Conservation (phyloP, 2,329 filamentous ascomycete genomes). For the Aspergillus niger region DNA sequence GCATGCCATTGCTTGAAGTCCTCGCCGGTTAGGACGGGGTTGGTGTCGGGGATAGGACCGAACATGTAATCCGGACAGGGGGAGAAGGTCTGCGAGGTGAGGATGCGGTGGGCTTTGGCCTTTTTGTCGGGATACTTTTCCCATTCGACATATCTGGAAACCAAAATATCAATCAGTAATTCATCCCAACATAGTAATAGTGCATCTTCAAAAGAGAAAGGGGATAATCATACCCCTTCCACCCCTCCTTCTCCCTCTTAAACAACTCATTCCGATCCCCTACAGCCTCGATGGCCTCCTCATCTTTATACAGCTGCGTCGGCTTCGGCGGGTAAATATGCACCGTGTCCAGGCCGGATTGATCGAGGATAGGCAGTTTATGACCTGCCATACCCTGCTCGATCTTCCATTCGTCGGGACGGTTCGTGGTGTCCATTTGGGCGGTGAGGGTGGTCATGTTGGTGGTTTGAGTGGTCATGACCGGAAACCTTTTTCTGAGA, state of each 20-base stretch:
- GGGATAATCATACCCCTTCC: slow-evolving; percentile 43
- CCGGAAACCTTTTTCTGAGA: accelerated
- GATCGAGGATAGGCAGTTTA: slow-evolving; percentile 52
- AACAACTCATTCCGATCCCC: slow-evolving; percentile 46
- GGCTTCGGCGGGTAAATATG: slow-evolving; percentile 22
- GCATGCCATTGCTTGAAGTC: slow-evolving; percentile 63
- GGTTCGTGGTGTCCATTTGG: slow-evolving; percentile 51
- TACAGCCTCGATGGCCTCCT: slow-evolving; percentile 44
- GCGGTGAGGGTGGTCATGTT: not conserved
- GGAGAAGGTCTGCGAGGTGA: slow-evolving; percentile 56
- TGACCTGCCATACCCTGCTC: slow-evolving; percentile 54
- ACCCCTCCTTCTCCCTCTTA: slow-evolving; percentile 48
- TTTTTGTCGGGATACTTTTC: slow-evolving; percentile 71
- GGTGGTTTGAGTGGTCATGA: not conserved
- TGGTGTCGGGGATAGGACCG: slow-evolving; percentile 56
- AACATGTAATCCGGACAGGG: slow-evolving; percentile 58
- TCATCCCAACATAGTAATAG: not conserved
- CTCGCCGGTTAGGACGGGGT: slow-evolving; percentile 59
- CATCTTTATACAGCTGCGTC: slow-evolving; percentile 20
- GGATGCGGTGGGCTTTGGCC: slow-evolving; percentile 57
- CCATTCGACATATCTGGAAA: slow-evolving; percentile 64
- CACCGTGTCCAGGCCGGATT: slow-evolving; percentile 43
- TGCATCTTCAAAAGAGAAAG: not conserved
- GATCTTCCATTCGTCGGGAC: slow-evolving; percentile 56
- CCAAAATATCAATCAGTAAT: not conserved